phyloP scores from a whole-genome alignment of 2,329 filamentous ascomycete genomes.

The Aspergillus pseudoterreus region DNA sequence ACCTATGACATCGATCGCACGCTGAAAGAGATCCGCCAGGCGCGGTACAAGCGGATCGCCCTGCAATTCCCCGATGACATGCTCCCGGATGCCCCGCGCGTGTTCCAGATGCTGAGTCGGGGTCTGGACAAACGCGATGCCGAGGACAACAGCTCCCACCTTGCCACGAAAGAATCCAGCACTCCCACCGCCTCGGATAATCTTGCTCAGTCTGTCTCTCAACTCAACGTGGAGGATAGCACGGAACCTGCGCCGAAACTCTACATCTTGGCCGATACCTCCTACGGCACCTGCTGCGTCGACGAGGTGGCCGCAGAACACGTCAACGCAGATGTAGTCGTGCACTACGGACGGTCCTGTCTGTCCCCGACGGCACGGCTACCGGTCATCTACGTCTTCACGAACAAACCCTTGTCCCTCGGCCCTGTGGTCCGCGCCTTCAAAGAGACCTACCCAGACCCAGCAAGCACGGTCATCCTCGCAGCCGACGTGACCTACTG shows the following conservation, averaged over 20 bases:
- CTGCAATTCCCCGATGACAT: slow-evolving; percentile 96
- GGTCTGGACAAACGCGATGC: slow-evolving; percentile 41
- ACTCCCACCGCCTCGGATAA: slow-evolving; percentile 7
- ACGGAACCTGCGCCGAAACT: slow-evolving; percentile 45
- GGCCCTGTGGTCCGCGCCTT: slow-evolving; percentile 60
- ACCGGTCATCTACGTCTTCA: slow-evolving; percentile 89
- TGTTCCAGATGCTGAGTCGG: slow-evolving; percentile 63
- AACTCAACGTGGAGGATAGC: slow-evolving; percentile 22
- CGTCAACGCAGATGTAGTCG: slow-evolving; percentile 80
- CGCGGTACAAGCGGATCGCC: slow-evolving; percentile 71
- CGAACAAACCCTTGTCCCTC: slow-evolving; percentile 64
- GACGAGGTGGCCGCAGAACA: slow-evolving; percentile 97
- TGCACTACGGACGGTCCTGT: slow-evolving; percentile 92
- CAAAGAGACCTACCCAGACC: slow-evolving; percentile 63
- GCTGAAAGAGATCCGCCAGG: slow-evolving; percentile 67
- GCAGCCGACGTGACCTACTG: slow-evolving; percentile 90
- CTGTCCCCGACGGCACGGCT: slow-evolving; percentile 83
- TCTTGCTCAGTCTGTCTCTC: slow-evolving; percentile 24
- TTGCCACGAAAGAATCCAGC: slow-evolving; percentile 12
- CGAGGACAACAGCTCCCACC: slow-evolving; percentile 9
- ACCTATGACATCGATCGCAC: slow-evolving; percentile 87
- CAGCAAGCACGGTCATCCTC: slow-evolving; percentile 63
- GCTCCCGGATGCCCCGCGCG: slow-evolving; percentile 78
- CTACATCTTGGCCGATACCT: slow-evolving; percentile 90
- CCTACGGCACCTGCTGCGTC: slow-evolving; percentile 94